A percentile compares a stretch with the other conserved stretches of the same genome.
phyloP scores from a whole-genome alignment of 2,329 filamentous ascomycete genomes.

The Botrytis fragariae region DNA sequence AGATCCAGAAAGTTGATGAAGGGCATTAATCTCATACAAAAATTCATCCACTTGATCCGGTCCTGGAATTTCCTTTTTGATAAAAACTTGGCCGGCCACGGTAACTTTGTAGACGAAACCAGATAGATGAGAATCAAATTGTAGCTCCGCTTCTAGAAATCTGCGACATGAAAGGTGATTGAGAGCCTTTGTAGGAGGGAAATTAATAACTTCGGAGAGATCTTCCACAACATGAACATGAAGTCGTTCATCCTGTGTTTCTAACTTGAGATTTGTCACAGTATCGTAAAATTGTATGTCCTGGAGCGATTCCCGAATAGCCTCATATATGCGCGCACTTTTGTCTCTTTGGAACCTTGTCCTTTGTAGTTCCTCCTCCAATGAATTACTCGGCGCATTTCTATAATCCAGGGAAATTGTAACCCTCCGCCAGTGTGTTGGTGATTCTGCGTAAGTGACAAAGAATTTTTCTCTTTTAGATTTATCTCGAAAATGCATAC shows the following conservation, averaged over 20 bases:
- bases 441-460: conserved; percentile 83
- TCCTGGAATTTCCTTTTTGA: conserved; percentile 98
- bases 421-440: conserved; percentile 78
- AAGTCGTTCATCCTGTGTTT: conserved; percentile 81
- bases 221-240: conserved; percentile 99
- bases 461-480: conserved; percentile 97
- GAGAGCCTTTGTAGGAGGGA: conserved; percentile 71
- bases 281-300: conserved; percentile 96
- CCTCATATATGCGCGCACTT: conserved; percentile 88
- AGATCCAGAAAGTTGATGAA: conserved; percentile 73
- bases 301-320: conserved; percentile 85
- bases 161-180: conserved; percentile 66
- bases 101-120: conserved; percentile 95
- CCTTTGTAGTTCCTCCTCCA: conserved; percentile 78
- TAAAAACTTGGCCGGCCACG: conserved; percentile 65
- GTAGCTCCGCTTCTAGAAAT: conserved; percentile 70
- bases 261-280: conserved; percentile 90
- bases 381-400: conserved; percentile 71
- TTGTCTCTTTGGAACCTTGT: conserved; percentile 88
- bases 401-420: conserved; percentile 95
- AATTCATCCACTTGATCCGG: conserved; percentile 96
- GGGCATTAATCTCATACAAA: conserved; percentile 92
- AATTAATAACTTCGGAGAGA: conserved; percentile 80
- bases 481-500: conserved; percentile 95
- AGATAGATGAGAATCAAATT: conserved; percentile 89